phyloP scores from a whole-genome alignment of 2,329 filamentous ascomycete genomes.

The Hymenoscyphus linearis region DNA sequence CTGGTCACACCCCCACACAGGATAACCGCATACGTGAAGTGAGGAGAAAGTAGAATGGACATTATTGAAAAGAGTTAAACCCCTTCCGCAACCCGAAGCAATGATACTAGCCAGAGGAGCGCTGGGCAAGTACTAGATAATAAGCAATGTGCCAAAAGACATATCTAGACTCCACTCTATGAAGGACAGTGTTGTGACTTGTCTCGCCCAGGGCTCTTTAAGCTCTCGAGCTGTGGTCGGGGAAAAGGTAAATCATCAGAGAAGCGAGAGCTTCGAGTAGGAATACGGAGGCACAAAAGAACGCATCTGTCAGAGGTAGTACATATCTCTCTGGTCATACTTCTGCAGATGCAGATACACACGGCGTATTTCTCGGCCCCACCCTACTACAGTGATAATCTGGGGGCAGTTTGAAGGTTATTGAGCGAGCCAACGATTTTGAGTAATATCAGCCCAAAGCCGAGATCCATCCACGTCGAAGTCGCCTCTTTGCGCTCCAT shows the following conservation, averaged over 20 bases:
- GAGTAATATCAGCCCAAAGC: no score
- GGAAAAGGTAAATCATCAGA: not conserved
- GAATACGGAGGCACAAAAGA: slow-evolving; percentile 1
- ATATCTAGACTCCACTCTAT: not conserved
- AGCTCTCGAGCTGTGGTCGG: not conserved
- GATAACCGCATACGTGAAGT: not conserved
- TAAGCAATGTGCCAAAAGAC: not conserved
- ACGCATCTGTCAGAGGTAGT: slow-evolving; percentile 5
- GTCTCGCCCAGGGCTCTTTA: not conserved
- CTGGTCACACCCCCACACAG: not conserved
- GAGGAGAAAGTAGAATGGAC: not conserved
- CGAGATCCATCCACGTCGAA: not conserved
- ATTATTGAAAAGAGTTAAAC: not conserved
- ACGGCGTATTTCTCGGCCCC: slow-evolving; percentile 9
- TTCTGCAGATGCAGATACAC: not conserved
- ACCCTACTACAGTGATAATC: slow-evolving; percentile 1
- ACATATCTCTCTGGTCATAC: slow-evolving; percentile 4
- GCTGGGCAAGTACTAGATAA: not conserved
- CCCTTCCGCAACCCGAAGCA: not conserved
- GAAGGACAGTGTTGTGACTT: not conserved
- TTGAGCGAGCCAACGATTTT: not conserved
- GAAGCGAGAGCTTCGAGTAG: not conserved
- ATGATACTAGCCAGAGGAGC: not conserved
- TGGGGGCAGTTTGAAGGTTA: not conserved
- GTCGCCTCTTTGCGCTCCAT: not conserved